A percentile compares a stretch with the other conserved stretches of the same genome.
phyloP scores from a whole-genome alignment of 2,329 filamentous ascomycete genomes.

The Fusarium xyrophilum region DNA sequence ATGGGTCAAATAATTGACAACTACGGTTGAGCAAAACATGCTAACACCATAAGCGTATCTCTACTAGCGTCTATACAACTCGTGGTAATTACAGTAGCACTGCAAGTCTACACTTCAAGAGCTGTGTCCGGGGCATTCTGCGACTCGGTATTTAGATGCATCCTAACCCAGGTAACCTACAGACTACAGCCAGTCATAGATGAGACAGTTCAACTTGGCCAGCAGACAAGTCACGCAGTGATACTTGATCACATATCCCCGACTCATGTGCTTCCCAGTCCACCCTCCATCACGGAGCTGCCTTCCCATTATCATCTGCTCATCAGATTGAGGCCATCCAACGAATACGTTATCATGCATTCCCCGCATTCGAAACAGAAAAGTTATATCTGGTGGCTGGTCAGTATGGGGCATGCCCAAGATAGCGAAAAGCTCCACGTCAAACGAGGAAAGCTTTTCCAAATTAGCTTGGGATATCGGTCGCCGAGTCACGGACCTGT shows the following conservation, averaged over 20 bases:
- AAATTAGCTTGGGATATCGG: neutral
- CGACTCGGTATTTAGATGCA: no score
- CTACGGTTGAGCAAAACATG: no score
- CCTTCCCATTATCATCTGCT: neutral
- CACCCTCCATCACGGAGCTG: neutral
- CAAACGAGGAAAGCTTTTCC: constrained; percentile 16
- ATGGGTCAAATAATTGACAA: no score
- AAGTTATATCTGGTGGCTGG: constrained; percentile 21
- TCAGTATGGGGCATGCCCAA: neutral
- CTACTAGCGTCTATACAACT: no score
- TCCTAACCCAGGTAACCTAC: no score
- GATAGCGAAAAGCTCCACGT: neutral
- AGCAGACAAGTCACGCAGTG: neutral
- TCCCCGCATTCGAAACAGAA: constrained; percentile 12
- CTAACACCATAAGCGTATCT: no score
- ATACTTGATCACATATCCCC: neutral
- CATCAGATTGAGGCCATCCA: neutral
- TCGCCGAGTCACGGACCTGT: neutral
- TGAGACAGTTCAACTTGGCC: neutral
- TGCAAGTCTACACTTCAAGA: no score
- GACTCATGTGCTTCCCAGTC: fast-evolving
- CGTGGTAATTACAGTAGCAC: no score
- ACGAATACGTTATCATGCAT: neutral
- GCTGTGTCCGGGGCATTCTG: no score
- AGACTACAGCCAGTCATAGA: no score